Percentiles rank a stretch among this genome's conserved stretches.
These are phyloP conservation scores for Thymus mandschuricus DNA, from an alignment of 257 asterid genomes.

Conservation along the genomic window DNA sequence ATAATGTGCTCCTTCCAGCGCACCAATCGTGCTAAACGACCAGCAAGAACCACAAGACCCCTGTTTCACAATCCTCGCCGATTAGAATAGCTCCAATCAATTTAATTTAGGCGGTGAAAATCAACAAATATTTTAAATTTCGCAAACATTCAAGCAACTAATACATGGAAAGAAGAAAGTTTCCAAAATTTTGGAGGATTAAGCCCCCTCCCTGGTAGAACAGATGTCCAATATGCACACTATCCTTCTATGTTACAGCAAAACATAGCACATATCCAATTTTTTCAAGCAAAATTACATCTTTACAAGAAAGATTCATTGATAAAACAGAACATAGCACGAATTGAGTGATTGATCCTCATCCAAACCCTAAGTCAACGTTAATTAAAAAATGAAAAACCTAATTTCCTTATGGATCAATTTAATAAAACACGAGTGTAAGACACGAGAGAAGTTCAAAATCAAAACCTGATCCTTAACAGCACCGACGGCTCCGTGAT, in stretches of 20 bases:
- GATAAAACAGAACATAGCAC: neutral
- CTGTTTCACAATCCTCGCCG: slow-evolving; percentile 40
- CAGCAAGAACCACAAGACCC: slow-evolving; percentile 98
- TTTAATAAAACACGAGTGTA: neutral
- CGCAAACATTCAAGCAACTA: neutral
- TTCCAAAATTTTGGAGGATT: neutral
- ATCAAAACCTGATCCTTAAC: slow-evolving; percentile 79
- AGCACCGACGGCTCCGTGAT: slow-evolving; percentile 78
- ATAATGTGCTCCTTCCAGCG: slow-evolving; percentile 86
- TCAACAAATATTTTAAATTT: neutral
- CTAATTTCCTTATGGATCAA: neutral
- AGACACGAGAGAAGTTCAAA: neutral
- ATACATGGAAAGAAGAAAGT: neutral
- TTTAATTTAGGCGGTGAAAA: neutral
- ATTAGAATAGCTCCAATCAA: slow-evolving; percentile 12
- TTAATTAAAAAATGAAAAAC: neutral
- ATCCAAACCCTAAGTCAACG: neutral
- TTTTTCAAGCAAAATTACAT: neutral
- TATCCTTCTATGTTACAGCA: neutral
- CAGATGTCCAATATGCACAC: too few relatives aligned
- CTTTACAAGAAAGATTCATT: neutral
- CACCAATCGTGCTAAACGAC: slow-evolving; percentile 90
- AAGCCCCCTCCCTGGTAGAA: neutral
- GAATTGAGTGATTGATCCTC: neutral
- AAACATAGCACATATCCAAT: neutral